A percentile compares a stretch with the other conserved stretches of the same genome.
Conservation (phyloP, 495 filamentous ascomycete genomes). For the Aspergillus cavernicola region DNA sequence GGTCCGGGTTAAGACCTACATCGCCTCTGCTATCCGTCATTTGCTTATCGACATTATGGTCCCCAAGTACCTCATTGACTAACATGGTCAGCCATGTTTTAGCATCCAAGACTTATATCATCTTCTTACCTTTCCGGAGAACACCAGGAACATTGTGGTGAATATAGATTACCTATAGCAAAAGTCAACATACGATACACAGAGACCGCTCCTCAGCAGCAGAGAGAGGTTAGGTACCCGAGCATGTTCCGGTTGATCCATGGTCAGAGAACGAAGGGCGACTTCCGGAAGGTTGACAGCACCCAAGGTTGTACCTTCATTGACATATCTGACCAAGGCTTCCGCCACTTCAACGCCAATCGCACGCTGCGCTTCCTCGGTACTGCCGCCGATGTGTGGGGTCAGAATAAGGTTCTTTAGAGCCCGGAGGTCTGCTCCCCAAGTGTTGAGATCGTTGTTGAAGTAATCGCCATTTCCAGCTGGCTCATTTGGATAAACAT, state of each 20-base stretch:
- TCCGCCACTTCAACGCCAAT: conserved; percentile 93
- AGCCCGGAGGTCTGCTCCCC: conserved; percentile 79
- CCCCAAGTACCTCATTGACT: conserved; percentile 90
- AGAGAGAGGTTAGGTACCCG: conserved; percentile 48
- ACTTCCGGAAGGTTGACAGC: conserved; percentile 97
- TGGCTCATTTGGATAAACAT: conserved; percentile 94
- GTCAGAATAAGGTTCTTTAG: conserved; percentile 93
- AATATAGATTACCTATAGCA: conserved; percentile 75
- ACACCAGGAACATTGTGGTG: conserved; percentile 96
- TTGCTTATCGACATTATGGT: conserved; percentile 98
- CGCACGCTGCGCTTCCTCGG: conserved; percentile 94
- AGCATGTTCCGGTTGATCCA: conserved; percentile 83
- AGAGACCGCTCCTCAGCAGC: neutral
- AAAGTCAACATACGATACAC: conserved; percentile 11
- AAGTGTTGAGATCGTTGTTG: conserved; percentile 74
- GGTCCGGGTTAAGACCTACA: conserved; percentile 38
- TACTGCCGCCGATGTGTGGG: conserved; percentile 95
- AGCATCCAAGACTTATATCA: neutral
- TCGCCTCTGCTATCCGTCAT: conserved; percentile 94
- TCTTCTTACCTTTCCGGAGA: conserved; percentile 65
- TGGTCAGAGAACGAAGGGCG: conserved; percentile 75
- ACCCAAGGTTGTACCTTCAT: conserved; percentile 80
- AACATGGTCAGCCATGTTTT: conserved; percentile 1
- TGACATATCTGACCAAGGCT: conserved; percentile 87
- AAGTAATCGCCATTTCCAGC: conserved; percentile 95